Conservation (phyloP, 768 basidiomycete genomes). For the Coprinellus micaceus region DNA sequence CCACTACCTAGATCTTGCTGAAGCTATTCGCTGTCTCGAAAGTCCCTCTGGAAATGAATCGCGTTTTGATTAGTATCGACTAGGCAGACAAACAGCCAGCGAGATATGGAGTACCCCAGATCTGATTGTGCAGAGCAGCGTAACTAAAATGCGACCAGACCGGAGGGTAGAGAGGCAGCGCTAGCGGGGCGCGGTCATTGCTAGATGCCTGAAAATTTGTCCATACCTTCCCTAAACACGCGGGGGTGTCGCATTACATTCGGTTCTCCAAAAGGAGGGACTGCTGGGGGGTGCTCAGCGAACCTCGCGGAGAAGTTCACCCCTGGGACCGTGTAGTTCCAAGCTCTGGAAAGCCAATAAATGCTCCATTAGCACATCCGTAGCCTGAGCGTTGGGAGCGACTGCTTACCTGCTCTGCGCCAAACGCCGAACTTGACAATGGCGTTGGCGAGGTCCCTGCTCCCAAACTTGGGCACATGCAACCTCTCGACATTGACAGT, state of each 20-base stretch:
- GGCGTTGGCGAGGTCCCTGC: slow-evolving; percentile 59
- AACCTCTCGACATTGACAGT: too few species aligned
- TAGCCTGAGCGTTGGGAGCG: not conserved
- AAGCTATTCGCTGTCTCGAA: too few species aligned
- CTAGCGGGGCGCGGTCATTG: too few species aligned
- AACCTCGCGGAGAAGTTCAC: slow-evolving; percentile 34
- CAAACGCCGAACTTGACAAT: slow-evolving; percentile 70
- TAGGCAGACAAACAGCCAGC: slow-evolving; percentile 4
- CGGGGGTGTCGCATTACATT: slow-evolving; percentile 65
- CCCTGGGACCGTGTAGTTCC: slow-evolving; percentile 41
- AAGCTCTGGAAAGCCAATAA: slow-evolving; percentile 45
- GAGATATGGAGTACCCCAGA: slow-evolving; percentile 9
- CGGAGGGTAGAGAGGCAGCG: too few species aligned
- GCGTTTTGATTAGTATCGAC: slow-evolving; percentile 1
- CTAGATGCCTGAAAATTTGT: not conserved
- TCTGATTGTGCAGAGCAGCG: not conserved
- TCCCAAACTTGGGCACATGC: slow-evolving; percentile 54
- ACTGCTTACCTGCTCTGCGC: slow-evolving; percentile 58
- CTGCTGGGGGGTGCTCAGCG: slow-evolving; percentile 22
- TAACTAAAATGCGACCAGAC: not conserved
- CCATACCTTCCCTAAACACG: slow-evolving; percentile 58
- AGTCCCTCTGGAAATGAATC: not conserved
- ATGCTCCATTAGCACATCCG: not conserved
- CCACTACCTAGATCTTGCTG: too few species aligned
- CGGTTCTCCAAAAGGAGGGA: slow-evolving; percentile 51